Evolutionary conservation across 495 filamentous ascomycete species (phyloP).

Genomic region (Hypomontagnella submonticulosa): DNA sequence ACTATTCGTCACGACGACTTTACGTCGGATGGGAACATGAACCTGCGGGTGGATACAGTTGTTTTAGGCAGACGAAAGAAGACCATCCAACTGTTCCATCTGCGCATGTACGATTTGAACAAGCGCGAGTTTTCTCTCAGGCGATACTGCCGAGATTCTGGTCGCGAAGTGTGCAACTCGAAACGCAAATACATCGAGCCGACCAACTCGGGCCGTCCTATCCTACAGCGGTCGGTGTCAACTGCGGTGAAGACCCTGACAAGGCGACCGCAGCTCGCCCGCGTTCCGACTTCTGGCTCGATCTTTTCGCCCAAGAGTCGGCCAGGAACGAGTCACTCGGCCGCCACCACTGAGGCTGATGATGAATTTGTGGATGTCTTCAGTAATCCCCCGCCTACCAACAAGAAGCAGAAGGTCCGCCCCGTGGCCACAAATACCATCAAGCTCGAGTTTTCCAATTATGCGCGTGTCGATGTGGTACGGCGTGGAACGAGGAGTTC

Average conservation of each 20-base stretch:
- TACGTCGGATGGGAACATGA: conserved; percentile 96
- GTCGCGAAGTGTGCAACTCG: conserved; percentile 91
- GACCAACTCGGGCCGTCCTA: conserved; percentile 50
- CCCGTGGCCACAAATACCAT: conserved; percentile 74
- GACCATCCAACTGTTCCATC: conserved; percentile 88
- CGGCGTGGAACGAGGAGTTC: conserved; percentile 73
- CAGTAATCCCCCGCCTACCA: conserved; percentile 48
- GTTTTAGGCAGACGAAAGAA: conserved; percentile 68
- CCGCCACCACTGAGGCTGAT: conserved; percentile 52
- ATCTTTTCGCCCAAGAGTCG: conserved; percentile 54
- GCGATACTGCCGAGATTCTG: conserved; percentile 91
- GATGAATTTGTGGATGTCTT: conserved; percentile 60
- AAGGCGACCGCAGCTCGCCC: conserved; percentile 65
- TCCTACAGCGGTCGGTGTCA: conserved; percentile 76
- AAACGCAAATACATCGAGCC: conserved; percentile 74
- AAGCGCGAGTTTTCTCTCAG: conserved; percentile 89
- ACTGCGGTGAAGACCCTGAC: conserved; percentile 76
- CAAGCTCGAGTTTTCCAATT: conserved; percentile 96
- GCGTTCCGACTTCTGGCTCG: conserved; percentile 58
- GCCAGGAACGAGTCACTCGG: conserved; percentile 56
- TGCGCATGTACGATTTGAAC: conserved; percentile 93
- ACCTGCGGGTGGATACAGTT: conserved; percentile 87
- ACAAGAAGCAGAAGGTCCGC: conserved; percentile 52
- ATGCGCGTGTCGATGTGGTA: conserved; percentile 88
- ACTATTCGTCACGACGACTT: conserved; percentile 91